Conservation (phyloP, 495 filamentous ascomycete species). For the Rhizodiscina lignyota region DNA sequence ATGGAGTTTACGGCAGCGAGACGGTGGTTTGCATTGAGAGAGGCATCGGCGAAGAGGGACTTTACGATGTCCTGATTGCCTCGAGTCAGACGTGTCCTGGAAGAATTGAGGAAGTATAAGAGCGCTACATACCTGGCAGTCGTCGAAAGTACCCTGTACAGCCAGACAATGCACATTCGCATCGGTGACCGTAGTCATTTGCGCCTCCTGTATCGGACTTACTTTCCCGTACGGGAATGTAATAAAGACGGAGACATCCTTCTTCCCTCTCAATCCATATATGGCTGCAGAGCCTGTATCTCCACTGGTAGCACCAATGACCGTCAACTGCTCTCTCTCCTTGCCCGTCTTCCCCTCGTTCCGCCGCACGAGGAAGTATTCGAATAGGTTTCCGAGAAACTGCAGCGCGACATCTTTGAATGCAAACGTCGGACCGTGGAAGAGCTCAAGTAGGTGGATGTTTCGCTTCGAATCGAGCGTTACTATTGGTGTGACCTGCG, state of each 20-base stretch:
- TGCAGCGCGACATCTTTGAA: constrained; percentile 91
- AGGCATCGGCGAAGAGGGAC: constrained; percentile 67
- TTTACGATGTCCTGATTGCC: constrained; percentile 69
- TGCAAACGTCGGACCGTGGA: constrained; percentile 91
- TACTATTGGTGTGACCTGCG: constrained; percentile 56
- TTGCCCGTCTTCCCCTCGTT: constrained; percentile 56
- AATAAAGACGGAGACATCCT: constrained; percentile 86
- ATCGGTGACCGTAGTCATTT: constrained; percentile 87
- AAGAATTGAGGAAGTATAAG: too few relatives aligned
- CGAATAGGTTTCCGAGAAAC: constrained; percentile 87
- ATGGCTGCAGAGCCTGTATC: constrained; percentile 94
- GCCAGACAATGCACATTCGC: constrained; percentile 78
- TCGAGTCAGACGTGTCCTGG: too few relatives aligned
- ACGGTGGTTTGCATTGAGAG: constrained; percentile 53
- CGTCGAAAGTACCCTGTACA: constrained; percentile 80
- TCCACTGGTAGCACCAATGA: constrained; percentile 82
- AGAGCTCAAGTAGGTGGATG: constrained; percentile 78
- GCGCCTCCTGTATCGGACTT: constrained; percentile 74
- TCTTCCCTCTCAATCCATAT: constrained; percentile 92
- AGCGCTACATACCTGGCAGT: constrained; percentile 66
- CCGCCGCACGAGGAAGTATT: constrained; percentile 77
- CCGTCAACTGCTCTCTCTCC: constrained; percentile 71
- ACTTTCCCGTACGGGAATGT: constrained; percentile 71
- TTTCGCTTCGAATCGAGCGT: constrained; percentile 48
- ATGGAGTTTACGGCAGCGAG: constrained; percentile 83